Evolutionary conservation across 2,329 filamentous ascomycete genomes (phyloP).

Genomic region (Teratosphaeria nubilosa): DNA sequence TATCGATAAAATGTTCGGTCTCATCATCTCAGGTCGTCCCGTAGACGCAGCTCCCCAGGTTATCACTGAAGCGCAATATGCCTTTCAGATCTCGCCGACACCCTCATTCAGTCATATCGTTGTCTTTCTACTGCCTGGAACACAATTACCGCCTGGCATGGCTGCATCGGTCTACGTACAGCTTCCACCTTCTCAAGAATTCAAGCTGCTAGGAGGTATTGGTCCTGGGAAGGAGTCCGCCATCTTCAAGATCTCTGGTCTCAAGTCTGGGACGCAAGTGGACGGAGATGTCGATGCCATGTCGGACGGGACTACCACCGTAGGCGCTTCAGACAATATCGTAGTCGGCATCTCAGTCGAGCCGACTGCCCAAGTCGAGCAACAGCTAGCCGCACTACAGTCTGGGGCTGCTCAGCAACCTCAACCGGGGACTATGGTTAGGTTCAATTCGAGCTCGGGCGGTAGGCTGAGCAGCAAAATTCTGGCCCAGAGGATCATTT

Average conservation of each 20-base stretch:
- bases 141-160: slow-evolving; percentile 60
- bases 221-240: slow-evolving; percentile 85
- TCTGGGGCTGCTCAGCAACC: slow-evolving; percentile 25
- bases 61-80: slow-evolving; percentile 51
- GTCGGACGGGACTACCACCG: slow-evolving; percentile 25
- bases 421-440: slow-evolving; percentile 27
- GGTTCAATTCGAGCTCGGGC: slow-evolving; percentile 10
- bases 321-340: slow-evolving; percentile 38
- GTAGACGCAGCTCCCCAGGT: slow-evolving; percentile 48
- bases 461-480: slow-evolving; percentile 55
- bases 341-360: slow-evolving; percentile 79
- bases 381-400: slow-evolving; percentile 52
- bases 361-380: slow-evolving; percentile 58
- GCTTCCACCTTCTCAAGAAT: slow-evolving; percentile 50
- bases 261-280: slow-evolving; percentile 27
- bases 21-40: slow-evolving; percentile 51
- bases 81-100: slow-evolving; percentile 52
- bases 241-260: slow-evolving; percentile 65
- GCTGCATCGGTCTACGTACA: slow-evolving; percentile 88
- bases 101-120: slow-evolving; percentile 63
- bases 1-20: slow-evolving; percentile 43
- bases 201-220: slow-evolving; percentile 79
- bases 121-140: slow-evolving; percentile 76
- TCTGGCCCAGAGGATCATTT: slow-evolving; percentile 86
- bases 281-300: slow-evolving; percentile 43